Conservation (phyloP, 2,329 filamentous ascomycete species). For the Trichoderma atroviride region DNA sequence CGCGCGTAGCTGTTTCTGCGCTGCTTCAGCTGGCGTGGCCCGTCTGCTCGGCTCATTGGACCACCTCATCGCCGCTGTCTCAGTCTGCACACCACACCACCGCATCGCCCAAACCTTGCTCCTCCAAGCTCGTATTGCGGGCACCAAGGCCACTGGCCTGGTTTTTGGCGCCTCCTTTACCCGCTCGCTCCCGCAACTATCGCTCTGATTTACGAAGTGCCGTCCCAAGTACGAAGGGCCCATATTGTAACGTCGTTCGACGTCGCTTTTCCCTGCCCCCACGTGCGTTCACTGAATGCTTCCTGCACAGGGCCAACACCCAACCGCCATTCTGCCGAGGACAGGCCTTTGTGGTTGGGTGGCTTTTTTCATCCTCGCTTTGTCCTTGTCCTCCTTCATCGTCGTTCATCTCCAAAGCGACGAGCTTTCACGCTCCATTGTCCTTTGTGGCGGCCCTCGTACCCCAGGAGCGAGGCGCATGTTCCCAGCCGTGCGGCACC, state of each 20-base stretch:
- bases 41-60: constrained; percentile 21
- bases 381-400: constrained; percentile 3
- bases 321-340: constrained; percentile 13
- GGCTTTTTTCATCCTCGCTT: not conserved
- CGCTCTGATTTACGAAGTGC: not conserved
- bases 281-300: constrained; percentile 14
- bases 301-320: constrained; percentile 18
- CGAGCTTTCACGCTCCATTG: constrained; percentile 2
- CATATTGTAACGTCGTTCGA: not conserved
- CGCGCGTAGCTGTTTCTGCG: not conserved
- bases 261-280: constrained; percentile 4
- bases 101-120: constrained; percentile 25
- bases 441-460: not conserved
- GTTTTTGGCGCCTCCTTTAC: constrained; percentile 16
- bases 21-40: constrained; percentile 25
- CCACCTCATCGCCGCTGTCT: constrained; percentile 26
- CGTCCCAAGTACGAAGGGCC: not conserved
- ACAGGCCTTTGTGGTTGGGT: not conserved
- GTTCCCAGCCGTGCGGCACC: constrained; percentile 13
- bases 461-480: constrained; percentile 16
- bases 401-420: constrained; percentile 18
- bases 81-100: constrained; percentile 16
- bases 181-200: constrained; percentile 19
- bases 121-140: constrained; percentile 27
- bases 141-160: constrained; percentile 8